Conservation (phyloP, 2,329 filamentous ascomycete species). For the Aspergillus luchuensis region DNA sequence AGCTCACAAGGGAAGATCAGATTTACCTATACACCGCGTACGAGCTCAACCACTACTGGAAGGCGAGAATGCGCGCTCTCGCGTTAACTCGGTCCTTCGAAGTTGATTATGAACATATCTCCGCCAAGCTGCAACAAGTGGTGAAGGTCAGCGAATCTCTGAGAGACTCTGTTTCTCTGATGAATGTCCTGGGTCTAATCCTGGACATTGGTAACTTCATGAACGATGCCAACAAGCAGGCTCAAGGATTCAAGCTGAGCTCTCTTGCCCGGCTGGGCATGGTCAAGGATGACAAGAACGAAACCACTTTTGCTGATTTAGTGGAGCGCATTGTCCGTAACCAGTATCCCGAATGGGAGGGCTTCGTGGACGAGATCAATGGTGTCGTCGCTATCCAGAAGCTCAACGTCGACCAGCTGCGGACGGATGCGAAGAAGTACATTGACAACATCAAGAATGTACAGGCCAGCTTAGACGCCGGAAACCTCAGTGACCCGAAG, state of each 20-base stretch:
- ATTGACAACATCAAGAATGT: slow-evolving; percentile 94
- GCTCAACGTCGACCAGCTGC: slow-evolving; percentile 91
- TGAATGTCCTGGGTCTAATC: slow-evolving; percentile 95
- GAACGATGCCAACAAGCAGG: slow-evolving; percentile 99
- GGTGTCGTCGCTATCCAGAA: slow-evolving; percentile 81
- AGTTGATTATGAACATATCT: slow-evolving; percentile 87
- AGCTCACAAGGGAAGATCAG: slow-evolving; percentile 93
- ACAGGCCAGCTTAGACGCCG: slow-evolving; percentile 85
- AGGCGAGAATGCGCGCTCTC: slow-evolving; percentile 91
- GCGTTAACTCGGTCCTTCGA: slow-evolving; percentile 82
- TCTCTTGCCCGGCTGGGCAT: slow-evolving; percentile 90
- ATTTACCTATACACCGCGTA: slow-evolving; percentile 91
- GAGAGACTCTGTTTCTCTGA: slow-evolving; percentile 85
- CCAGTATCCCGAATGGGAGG: slow-evolving; percentile 95
- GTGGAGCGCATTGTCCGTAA: slow-evolving; percentile 95
- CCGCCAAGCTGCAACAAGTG: slow-evolving; percentile 80
- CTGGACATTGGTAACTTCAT: slow-evolving; percentile 99
- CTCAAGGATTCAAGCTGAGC: slow-evolving; percentile 94
- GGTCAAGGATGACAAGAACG: slow-evolving; percentile 99
- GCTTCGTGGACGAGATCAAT: slow-evolving; percentile 79
- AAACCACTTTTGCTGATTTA: slow-evolving; percentile 91
- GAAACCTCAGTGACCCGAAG: slow-evolving; percentile 93
- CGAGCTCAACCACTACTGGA: slow-evolving; percentile 98
- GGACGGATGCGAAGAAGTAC: slow-evolving; percentile 84
- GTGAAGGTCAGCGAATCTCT: slow-evolving; percentile 84